Base-by-base conservation (phyloP, 345 rosid species). In the Theobroma cacao region DNA sequence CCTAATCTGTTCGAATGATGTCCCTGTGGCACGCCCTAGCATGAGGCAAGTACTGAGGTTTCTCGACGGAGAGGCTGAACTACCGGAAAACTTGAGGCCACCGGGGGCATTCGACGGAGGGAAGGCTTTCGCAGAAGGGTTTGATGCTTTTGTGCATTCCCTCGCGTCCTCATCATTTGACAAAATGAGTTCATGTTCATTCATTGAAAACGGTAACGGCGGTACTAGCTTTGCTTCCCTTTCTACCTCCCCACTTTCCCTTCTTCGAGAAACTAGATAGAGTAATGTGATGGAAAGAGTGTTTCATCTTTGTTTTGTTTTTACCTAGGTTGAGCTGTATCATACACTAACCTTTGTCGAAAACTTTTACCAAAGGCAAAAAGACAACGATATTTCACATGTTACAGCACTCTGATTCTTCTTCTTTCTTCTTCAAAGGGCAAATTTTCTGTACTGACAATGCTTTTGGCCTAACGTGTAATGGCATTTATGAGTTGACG, bases 1-100 rank as follows among this genome's bases (percentile, higher is more conserved):
- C 69, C 75, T 95, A 52, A 31, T 95, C 81, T 95, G 98, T 79
- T 93, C 97, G 13, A 91, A 87, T 71, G 79, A 86, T 17, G 78
- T 80, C 30, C 85, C 92, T 0, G 3, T 77, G 79, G 86, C 82
- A 33, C 84, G 99, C 79, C 98, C 99, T n/a, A 82, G 61, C 8
- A 93, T 91, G 89, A 86, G 95, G 79, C 94, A 90, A 69, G 89
- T 88, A 47, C 79, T 91, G 61, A 84, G 93, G 75, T 93, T 75
- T 81, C 85, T 95, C 77, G 88, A 92, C 1, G 91, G 91, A 41
- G 93, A 93, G 77, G 83, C 78, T 11, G 80, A 66, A 9, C 63
- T 86, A 72, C 89, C 92, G 0, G 83, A 80, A 43, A 60, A 43
- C 3, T 53, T 79, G 41, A 64, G 71, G 48, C 64, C 81, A 2